These are phyloP conservation scores for Neostapfia colusana DNA, from an alignment of 176 grass and related monocot genomes.

Conservation along the genomic window DNA sequence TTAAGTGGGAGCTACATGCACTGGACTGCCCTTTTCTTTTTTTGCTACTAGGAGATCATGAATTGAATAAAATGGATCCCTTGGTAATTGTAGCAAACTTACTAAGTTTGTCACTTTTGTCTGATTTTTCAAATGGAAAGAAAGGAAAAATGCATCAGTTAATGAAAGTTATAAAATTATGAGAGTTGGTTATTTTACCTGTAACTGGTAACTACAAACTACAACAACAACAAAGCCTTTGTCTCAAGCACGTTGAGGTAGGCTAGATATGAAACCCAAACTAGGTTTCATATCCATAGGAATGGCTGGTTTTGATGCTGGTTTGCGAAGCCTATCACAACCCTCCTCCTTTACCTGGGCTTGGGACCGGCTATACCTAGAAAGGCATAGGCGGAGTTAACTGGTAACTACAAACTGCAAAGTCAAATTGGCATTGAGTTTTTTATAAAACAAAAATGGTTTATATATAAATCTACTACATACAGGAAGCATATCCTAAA, in stretches of 20 bases:
- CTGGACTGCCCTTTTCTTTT: too few species aligned
- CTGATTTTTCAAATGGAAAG: not conserved
- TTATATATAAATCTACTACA: not conserved
- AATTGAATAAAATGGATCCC: constrained; percentile 14
- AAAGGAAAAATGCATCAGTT: not conserved
- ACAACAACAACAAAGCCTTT: too few species aligned
- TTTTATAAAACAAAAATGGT: not conserved
- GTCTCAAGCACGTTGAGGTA: too few species aligned
- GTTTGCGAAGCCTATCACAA: too few species aligned
- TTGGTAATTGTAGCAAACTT: not conserved
- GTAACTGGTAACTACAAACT: not conserved
- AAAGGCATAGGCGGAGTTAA: too few species aligned
- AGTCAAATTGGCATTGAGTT: not conserved
- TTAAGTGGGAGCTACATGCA: too few species aligned
- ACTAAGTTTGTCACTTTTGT: not conserved
- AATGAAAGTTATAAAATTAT: not conserved
- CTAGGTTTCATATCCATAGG: too few species aligned
- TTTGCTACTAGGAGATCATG: not conserved
- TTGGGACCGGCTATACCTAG: too few species aligned
- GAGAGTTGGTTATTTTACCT: not conserved
- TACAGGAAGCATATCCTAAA: not conserved
- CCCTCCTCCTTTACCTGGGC: too few species aligned
- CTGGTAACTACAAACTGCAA: not conserved
- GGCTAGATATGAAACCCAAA: too few species aligned
- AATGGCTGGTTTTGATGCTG: too few species aligned